These are phyloP conservation scores for Candida schatavii DNA, from an alignment of 805 yeast species.

Conservation along the genomic window DNA sequence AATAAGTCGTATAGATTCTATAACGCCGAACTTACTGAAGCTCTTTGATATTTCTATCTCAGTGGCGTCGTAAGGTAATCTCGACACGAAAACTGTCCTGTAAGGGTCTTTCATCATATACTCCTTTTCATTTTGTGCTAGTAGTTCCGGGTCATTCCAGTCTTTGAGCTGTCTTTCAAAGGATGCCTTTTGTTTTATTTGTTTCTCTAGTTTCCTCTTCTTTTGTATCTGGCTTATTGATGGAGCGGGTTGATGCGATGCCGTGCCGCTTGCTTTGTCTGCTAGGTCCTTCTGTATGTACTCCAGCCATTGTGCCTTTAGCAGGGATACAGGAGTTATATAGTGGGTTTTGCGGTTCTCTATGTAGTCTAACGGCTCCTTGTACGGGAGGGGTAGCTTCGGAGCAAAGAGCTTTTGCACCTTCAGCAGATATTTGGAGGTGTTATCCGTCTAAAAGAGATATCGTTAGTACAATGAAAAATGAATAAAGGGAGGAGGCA, in stretches of 20 bases:
- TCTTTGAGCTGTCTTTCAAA: constrained; percentile 25
- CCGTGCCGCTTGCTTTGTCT: constrained; percentile 11
- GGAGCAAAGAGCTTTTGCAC: constrained; percentile 56
- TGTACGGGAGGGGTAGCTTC: constrained; percentile 51
- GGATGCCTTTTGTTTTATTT: constrained; percentile 9
- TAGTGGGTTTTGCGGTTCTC: constrained; percentile 44
- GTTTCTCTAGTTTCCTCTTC: constrained; percentile 4
- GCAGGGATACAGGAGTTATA: constrained; percentile 45
- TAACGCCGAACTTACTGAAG: constrained; percentile 65
- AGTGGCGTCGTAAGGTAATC: constrained; percentile 61
- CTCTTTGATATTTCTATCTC: constrained; percentile 67
- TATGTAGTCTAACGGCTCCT: constrained; percentile 49
- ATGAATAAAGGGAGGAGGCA: not conserved
- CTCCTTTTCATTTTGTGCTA: constrained; percentile 26
- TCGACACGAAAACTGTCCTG: constrained; percentile 71
- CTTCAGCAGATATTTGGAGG: constrained; percentile 33
- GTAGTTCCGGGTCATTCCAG: constrained; percentile 31
- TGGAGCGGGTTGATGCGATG: constrained; percentile 3
- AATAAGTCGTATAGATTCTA: constrained; percentile 50
- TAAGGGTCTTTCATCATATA: constrained; percentile 56
- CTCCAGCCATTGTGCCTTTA: constrained; percentile 19
- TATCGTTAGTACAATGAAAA: not conserved
- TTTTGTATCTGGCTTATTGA: constrained; percentile 8
- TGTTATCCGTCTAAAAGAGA: constrained; percentile 12
- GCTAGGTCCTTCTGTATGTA: constrained; percentile 30